A percentile compares a stretch with the other conserved stretches of the same genome.
Conservation (phyloP, 1,284 basidiomycete species). For the Macrocybe sp. region DNA sequence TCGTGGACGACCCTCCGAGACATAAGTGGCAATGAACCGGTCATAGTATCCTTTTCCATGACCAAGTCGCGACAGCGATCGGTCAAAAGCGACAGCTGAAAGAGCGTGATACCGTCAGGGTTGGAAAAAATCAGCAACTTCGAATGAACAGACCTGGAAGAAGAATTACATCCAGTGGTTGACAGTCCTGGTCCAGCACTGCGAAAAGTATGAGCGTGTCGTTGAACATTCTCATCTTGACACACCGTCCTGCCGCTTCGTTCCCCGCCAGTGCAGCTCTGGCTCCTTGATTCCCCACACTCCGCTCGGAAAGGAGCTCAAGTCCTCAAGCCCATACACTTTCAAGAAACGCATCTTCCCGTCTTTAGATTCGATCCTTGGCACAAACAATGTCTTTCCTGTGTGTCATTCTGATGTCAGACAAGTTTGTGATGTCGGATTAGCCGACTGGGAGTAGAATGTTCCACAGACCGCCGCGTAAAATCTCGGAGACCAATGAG, state of each 20-base stretch:
- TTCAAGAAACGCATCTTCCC: constrained; percentile 64
- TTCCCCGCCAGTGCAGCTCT: constrained; percentile 35
- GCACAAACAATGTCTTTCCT: constrained; percentile 71
- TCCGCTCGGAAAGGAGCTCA: constrained; percentile 50
- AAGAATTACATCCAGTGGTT: constrained; percentile 59
- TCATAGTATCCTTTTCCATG: constrained; percentile 83
- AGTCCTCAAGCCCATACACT: constrained; percentile 54
- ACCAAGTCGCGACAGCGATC: constrained; percentile 62
- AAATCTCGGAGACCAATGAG: constrained; percentile 40
- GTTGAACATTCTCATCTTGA: constrained; percentile 4
- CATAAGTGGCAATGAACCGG: constrained; percentile 58
- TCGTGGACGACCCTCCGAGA: constrained; percentile 29
- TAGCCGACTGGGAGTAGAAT: not conserved
- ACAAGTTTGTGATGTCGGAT: not conserved
- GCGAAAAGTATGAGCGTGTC: constrained; percentile 6
- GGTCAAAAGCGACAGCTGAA: constrained; percentile 73
- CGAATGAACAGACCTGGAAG: constrained; percentile 50
- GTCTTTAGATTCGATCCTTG: constrained; percentile 45
- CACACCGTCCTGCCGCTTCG: constrained; percentile 47
- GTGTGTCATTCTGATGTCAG: not conserved
- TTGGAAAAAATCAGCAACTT: not conserved
- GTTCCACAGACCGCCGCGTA: constrained; percentile 33
- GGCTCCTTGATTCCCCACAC: constrained; percentile 76
- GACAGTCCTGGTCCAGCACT: constrained; percentile 41
- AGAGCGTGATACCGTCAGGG: constrained; percentile 2